A percentile compares a stretch with the other conserved stretches of the same genome.
phyloP scores from a whole-genome alignment of 139 green algal species.

The Tetraselmis striata region DNA sequence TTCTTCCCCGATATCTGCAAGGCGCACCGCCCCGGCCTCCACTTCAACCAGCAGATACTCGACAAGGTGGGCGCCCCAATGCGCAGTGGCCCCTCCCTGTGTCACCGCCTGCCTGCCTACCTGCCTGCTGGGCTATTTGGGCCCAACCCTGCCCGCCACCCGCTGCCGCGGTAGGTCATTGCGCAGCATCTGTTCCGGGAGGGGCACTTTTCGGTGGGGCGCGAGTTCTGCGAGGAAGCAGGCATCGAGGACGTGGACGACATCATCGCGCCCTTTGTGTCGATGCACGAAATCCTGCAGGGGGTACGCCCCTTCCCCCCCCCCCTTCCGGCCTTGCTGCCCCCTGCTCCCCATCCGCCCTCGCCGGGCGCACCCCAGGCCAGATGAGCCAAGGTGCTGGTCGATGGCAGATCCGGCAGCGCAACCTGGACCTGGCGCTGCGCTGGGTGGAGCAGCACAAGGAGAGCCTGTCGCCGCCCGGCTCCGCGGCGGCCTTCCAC shows the following conservation, averaged over 20 bases:
- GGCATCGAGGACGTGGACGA: constrained; percentile 34
- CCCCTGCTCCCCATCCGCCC: too few relatives aligned
- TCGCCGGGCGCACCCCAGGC: too few relatives aligned
- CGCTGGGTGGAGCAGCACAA: constrained; percentile 69
- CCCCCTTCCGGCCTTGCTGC: constrained; percentile 7
- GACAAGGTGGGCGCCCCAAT: constrained; percentile 44
- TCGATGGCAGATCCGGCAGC: constrained; percentile 44
- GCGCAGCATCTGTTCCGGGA: constrained; percentile 83
- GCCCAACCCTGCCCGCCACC: background rate
- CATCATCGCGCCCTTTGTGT: constrained; percentile 55
- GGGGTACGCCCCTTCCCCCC: constrained; percentile 38
- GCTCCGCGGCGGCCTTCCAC: constrained; percentile 51
- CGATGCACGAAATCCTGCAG: constrained; percentile 74
- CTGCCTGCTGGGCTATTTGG: background rate
- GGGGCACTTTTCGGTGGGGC: constrained; percentile 73
- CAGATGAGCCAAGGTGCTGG: too few relatives aligned
- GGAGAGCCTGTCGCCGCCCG: constrained; percentile 25
- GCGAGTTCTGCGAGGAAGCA: constrained; percentile 73
- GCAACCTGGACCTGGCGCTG: constrained; percentile 69
- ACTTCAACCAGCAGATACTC: constrained; percentile 51
- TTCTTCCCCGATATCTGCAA: constrained; percentile 72
- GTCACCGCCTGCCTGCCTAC: background rate
- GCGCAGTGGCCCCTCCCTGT: too few relatives aligned
- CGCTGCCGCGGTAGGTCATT: constrained; percentile 52
- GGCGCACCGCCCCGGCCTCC: constrained; percentile 29